These are phyloP conservation scores for Orbilia brochopaga DNA, from an alignment of 2,329 filamentous ascomycete genomes.

Conservation along the genomic window DNA sequence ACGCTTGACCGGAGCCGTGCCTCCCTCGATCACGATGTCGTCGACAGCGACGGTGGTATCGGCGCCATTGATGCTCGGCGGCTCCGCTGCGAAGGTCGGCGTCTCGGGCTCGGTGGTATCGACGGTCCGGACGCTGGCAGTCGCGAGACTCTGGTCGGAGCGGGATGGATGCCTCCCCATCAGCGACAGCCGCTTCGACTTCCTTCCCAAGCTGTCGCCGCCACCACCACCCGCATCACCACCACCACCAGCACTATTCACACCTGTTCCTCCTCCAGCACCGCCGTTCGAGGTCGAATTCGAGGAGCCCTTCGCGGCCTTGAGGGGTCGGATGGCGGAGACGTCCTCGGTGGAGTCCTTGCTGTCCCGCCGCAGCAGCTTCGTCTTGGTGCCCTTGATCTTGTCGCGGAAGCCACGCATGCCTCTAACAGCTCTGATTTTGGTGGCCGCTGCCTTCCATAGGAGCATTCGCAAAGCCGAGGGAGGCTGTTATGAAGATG, in stretches of 20 bases:
- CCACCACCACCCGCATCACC: slow-evolving; percentile 3
- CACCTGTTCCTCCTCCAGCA: slow-evolving; percentile 9
- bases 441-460: slow-evolving; percentile 51
- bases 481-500: not conserved
- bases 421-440: slow-evolving; percentile 50
- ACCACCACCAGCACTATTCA: too few species aligned
- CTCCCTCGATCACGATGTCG: slow-evolving; percentile 47
- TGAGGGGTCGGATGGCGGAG: slow-evolving; percentile 35
- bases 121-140: slow-evolving; percentile 27
- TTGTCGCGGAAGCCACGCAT: slow-evolving; percentile 49
- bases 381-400: slow-evolving; percentile 51
- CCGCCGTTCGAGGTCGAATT: slow-evolving; percentile 7
- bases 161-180: slow-evolving; percentile 31
- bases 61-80: slow-evolving; percentile 19
- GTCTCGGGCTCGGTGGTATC: slow-evolving; percentile 42
- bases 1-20: slow-evolving; percentile 25
- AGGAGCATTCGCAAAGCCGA: slow-evolving; percentile 46
- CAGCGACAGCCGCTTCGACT: slow-evolving; percentile 42
- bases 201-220: slow-evolving; percentile 44
- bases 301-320: slow-evolving; percentile 30
- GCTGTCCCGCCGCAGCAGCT: slow-evolving; percentile 48
- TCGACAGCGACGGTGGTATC: too few species aligned
- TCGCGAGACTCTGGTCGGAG: slow-evolving; percentile 46
- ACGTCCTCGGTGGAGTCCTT: slow-evolving; percentile 46
- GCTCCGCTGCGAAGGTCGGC: slow-evolving; percentile 11